Conservation (phyloP, 2,329 filamentous ascomycete species). For the Ophiostoma populinum region DNA sequence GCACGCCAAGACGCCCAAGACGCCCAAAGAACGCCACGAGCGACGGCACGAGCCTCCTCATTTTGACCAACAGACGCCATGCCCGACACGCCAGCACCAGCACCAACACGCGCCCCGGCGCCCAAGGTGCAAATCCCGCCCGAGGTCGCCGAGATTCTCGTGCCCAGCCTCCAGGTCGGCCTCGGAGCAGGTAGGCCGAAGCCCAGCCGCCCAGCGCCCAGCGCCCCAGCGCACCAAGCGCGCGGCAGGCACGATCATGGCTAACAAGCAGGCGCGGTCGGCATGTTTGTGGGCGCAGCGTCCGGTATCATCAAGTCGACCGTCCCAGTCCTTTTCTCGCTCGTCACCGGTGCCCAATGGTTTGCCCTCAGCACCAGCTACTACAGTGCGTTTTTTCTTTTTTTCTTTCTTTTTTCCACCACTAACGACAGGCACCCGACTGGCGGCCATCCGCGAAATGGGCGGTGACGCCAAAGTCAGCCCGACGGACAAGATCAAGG, state of each 20-base stretch:
- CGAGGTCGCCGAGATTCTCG: constrained; percentile 26
- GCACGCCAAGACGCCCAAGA: too few relatives aligned
- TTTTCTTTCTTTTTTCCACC: not conserved
- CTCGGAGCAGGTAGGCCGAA: constrained; percentile 36
- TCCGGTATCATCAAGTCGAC: constrained; percentile 54
- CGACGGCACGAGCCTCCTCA: too few relatives aligned
- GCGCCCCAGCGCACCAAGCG: too few relatives aligned
- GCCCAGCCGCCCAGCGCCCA: too few relatives aligned
- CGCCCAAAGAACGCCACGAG: too few relatives aligned
- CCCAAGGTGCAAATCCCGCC: constrained; percentile 20
- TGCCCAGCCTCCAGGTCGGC: constrained; percentile 40
- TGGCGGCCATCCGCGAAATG: constrained; percentile 14
- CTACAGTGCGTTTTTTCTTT: constrained; percentile 38
- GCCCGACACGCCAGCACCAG: constrained; percentile 2
- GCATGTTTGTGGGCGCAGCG: constrained; percentile 47
- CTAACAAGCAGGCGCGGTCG: constrained; percentile 32
- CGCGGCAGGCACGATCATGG: too few relatives aligned
- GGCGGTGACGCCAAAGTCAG: constrained; percentile 35
- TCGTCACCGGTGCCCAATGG: constrained; percentile 63
- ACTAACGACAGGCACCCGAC: not conserved
- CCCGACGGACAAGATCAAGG: constrained; percentile 41
- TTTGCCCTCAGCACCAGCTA: constrained; percentile 61
- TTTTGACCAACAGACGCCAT: too few relatives aligned
- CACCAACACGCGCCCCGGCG: constrained; percentile 1
- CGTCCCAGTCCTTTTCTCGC: constrained; percentile 51